Evolutionary conservation across 179 eudicot species (phyloP), one percentile per base, ranked within the genome.

Genomic region (Beta macrorhiza): DNA sequence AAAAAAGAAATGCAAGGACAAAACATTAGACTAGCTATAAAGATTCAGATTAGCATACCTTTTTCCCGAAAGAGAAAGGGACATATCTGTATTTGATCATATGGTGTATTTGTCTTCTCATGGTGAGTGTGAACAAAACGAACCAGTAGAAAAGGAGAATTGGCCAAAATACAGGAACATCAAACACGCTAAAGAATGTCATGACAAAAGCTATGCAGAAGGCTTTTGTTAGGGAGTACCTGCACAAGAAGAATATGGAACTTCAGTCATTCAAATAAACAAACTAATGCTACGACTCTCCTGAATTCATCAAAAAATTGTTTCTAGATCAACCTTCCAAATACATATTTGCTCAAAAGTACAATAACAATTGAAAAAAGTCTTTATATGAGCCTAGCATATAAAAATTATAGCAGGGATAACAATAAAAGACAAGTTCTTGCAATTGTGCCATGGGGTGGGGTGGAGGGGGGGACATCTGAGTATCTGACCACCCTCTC

Each of bases 81-180:
- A 92, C 93, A 75, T 92, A 92, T 89, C 87, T 92, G 84, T 90
- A 92, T 79, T 87, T 92, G 67, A 90, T 84, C 96, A 92, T 92
- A 84, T 92, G 96, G 62, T 89, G 90, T 86, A 92, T 92, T 75
- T 92, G 96, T 84, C 91, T 89, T 85, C 90, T 90, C 93, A 92
- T 92, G 79, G 96, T 92, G 70, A 89, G 89, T 19, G 91, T 80
- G 81, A 92, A 93, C 74, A 93, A 87, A 72, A 93, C 85, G 76
- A 93, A 72, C 97, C 97, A 93, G 87, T 93, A 93, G 91, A 93
- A 89, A 49, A 92, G 86, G 49, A 93, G 91, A 69, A 93, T 91
- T 2, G 98, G 98, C 98, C 98, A 93, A 78, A 91, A 93, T 20
- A 92, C 98, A 5, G 98, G 98, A 67, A 93, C 97, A 78, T 93